Evolutionary conservation across 495 filamentous ascomycete species (phyloP), one percentile per base, ranked within the genome.

Genomic region (Immersiella caudata): DNA sequence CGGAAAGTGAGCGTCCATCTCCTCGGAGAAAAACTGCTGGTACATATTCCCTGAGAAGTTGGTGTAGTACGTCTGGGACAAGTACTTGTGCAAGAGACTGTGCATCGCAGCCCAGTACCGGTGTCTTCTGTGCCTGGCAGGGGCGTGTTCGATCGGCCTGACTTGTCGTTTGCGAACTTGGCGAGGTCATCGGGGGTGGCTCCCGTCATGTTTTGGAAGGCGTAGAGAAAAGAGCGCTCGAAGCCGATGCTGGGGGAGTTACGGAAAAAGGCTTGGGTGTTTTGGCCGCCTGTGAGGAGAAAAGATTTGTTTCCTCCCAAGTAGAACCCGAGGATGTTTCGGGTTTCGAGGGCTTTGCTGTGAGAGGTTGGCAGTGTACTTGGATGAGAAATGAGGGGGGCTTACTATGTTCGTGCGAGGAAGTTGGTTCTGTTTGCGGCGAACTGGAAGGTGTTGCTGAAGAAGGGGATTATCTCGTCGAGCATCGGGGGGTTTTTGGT

Each of bases 91-190:
- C 7, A 27, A 33, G 25, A 62, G 54, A 12, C 22, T 7, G 65
- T 67, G 65, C 16, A 60, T 14, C 7, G 14, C 40, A 29, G 26
- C 49, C 63, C 29, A 67, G 66, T 62, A 62, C 11, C 66, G 46
- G 12, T 62, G 14, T 16, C 58, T 35, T 67, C 66, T 2, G 52
- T 29, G 11, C 66, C 66, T 0, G 66, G 66, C 2, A 49, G 8
- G 2, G 66, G 59, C 12, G 20, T 21, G n/a, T 25, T 27, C 2
- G 16, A n/a, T 7, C 66, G 59, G 16, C 66, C 66, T 6, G 59
- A 57, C 11, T 67, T 60, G 60, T 67, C 66, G 59, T 56, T 26
- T 14, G 33, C 33, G 22, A 67, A 67, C 24, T 67, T 67, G 66
- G 26, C 66, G n/a, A 55, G 8, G 20, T 67, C 66, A 27, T 27